Base-by-base conservation (phyloP, 768 basidiomycete genomes). In the Neoboletus brunneissimus region DNA sequence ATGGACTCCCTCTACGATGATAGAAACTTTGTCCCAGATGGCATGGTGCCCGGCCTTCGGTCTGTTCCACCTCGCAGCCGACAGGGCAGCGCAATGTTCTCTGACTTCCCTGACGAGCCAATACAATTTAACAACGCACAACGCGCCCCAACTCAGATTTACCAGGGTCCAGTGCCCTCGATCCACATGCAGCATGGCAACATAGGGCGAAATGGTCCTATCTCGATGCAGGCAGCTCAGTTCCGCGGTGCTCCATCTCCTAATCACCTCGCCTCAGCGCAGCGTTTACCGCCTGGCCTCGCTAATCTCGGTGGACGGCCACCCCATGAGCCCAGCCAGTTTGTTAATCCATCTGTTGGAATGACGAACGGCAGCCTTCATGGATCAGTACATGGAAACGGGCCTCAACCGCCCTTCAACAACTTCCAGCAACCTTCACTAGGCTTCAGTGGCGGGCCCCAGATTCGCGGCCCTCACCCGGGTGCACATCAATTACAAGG, bases 1-100 rank as follows among this genome's bases (percentile, higher is more conserved):
- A 74, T 87, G 40, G 89, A 91, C 41, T 70, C 87, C 4, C 67
- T 90, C 32, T 89, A 89, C 65, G 88, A 92, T 51, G 89, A 89
- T 63, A 80, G 89, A 59, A 83, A 79, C 62, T 93, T 93, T 62
- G 81, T 89, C 25, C 88, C 91, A 11, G 89, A 93, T 72, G 88
- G 88, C 29, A 84, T 93, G 82, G 91, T 93, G 16, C 90, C 91
- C 25, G 91, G 90, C 10, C 78, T 93, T 32, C 85, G 91, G 38
- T 79, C 86, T 31, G 79, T 78, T 38, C 83, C 81, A 46, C 82
- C 84, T 53, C 81, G 88, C 57, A 79, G 74, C 64, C 79, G 87
- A 46, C 84, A 88, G 58, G 76, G 77, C 57, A 73, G 73, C 34
- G 72, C 76, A 4, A 73, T 83, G 53, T 85, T 81, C 63, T 70